Conservation (phyloP, 73 alveolate genomes). For the Blepharisma stoltei region DNA sequence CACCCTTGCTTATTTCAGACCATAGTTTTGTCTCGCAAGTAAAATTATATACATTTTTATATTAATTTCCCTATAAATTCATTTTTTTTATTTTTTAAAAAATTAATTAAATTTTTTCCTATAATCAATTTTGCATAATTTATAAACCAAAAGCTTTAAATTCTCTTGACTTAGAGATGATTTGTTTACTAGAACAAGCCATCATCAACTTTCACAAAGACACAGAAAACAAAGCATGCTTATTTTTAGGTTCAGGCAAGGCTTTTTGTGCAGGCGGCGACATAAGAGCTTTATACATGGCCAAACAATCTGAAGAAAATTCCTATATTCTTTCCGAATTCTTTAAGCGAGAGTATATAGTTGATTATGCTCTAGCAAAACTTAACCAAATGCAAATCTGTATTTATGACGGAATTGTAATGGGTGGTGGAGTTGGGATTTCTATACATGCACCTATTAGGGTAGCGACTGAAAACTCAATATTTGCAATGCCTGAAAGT, state of each 20-base stretch:
- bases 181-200: slow-evolving; percentile 40
- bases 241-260: slow-evolving; percentile 74
- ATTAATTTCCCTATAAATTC: too few relatives aligned
- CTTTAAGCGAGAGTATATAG: slow-evolving; percentile 65
- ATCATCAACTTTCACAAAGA: slow-evolving; percentile 44
- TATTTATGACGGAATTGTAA: slow-evolving; percentile 90
- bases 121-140: too few relatives aligned
- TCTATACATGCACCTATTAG: slow-evolving; percentile 87
- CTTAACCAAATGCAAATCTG: slow-evolving; percentile 75
- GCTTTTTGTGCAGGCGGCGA: slow-evolving; percentile 98
- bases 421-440: slow-evolving; percentile 97
- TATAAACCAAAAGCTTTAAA: slow-evolving; percentile 68
- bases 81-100: too few relatives aligned
- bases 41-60: too few relatives aligned
- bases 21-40: too few relatives aligned
- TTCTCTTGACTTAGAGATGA: slow-evolving; percentile 78
- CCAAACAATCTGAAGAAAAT: slow-evolving; percentile 45
- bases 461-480: slow-evolving; percentile 85
- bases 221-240: slow-evolving; percentile 53
- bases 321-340: slow-evolving; percentile 39
- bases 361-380: slow-evolving; percentile 67
- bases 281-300: slow-evolving; percentile 58
- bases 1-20: too few relatives aligned
- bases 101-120: too few relatives aligned
- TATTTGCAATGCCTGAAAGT: slow-evolving; percentile 94